Evolutionary conservation across 257 asterid genomes (phyloP), one percentile per base, ranked within the genome.

Genomic region (Mitragyna speciosa): DNA sequence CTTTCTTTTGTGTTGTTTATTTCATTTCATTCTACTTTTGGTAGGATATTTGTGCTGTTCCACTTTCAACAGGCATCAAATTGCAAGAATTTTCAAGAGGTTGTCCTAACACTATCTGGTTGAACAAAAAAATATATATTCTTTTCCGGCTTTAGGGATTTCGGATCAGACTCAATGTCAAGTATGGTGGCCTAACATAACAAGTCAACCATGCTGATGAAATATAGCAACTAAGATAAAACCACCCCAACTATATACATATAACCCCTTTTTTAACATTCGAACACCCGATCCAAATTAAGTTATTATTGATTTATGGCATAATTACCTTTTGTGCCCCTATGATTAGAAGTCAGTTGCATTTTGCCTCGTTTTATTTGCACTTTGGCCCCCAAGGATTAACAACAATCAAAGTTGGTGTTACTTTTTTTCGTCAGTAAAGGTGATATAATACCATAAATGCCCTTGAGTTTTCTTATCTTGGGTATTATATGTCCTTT

Each of bases 121-220:
- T 64, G 70, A 64, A 31, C 12, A 31, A 20, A 65, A 11, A 39
- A 22, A 33, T 8, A 11, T 0, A 24, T 9, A 22, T 3, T 22
- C 0, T 9, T 47, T 36, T 68, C 39, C 33, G 1, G 71, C 61
- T 65, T 77, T 4, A 14, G 39, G 67, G 75, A 36, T 43, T 22
- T 41, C 43, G 28, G 63, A 10, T 33, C 41, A 36, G 30, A 31
- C 72, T 64, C 33, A 28, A 26, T 75, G 73, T 73, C 52, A 48
- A 49, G 76, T 75, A 45, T 5, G 87, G 84, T 80, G 48, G 82
- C 83, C 84, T 72, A 84, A 76, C 72, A 28, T 4, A 76, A 31
- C 66, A 28, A 77, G 85, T 80, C 85, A 82, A 84, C 77, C 75
- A 56, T 76, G 77, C 64, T 43, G 82, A 77, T 80, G 81, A 75